These are phyloP conservation scores for Stenocarpella maydis DNA, from an alignment of 2,329 filamentous ascomycete genomes.

Conservation along the genomic window DNA sequence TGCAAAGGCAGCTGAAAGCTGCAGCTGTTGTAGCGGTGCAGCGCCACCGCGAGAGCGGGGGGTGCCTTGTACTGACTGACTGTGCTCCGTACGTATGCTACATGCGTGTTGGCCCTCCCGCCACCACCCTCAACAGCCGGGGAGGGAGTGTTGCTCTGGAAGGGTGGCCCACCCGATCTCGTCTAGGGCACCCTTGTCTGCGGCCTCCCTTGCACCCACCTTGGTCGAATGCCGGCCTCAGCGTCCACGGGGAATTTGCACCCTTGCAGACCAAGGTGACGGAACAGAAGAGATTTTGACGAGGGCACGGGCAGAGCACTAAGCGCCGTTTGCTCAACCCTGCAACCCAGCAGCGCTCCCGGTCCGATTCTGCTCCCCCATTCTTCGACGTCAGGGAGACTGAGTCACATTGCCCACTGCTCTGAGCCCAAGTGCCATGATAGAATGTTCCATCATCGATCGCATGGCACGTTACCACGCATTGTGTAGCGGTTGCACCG, in stretches of 20 bases:
- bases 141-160: slow-evolving; percentile 6
- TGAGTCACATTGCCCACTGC: slow-evolving; percentile 25
- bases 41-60: slow-evolving; percentile 39
- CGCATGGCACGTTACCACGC: slow-evolving; percentile 31
- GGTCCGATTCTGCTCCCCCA: slow-evolving; percentile 22
- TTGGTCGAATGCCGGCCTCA: slow-evolving; percentile 24
- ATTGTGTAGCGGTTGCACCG: slow-evolving; percentile 1
- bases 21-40: slow-evolving; percentile 43
- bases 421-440: slow-evolving; percentile 23
- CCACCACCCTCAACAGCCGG: slow-evolving; percentile 20
- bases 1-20: slow-evolving; percentile 47
- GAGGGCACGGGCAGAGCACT: slow-evolving; percentile 27
- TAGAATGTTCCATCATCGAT: slow-evolving; percentile 25
- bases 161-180: slow-evolving; percentile 30
- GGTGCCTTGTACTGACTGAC: slow-evolving; percentile 26
- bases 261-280: slow-evolving; percentile 18
- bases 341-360: slow-evolving; percentile 26
- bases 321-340: slow-evolving; percentile 31
- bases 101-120: slow-evolving; percentile 22
- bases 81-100: neutral
- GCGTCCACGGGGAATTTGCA: slow-evolving; percentile 28
- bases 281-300: slow-evolving; percentile 23
- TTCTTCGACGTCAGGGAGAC: slow-evolving; percentile 19
- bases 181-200: slow-evolving; percentile 33
- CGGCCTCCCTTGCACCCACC: slow-evolving; percentile 22